Evolutionary conservation across 2,329 filamentous ascomycete genomes (phyloP).

Genomic region (Lecanicillium sp.): DNA sequence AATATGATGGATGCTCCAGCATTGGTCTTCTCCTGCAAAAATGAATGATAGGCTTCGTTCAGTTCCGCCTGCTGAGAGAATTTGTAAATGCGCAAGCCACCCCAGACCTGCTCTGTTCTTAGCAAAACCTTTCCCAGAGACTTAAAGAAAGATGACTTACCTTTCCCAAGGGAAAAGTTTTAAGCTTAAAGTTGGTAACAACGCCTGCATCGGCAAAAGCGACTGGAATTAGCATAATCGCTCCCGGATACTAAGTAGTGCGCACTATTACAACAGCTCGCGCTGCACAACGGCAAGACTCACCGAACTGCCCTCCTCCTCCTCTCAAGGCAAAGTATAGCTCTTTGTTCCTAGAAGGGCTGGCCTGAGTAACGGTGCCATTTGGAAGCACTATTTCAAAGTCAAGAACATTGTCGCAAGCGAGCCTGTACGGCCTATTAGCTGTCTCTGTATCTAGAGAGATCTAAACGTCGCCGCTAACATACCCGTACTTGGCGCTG

Average conservation of each 20-base stretch:
- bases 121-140: background rate
- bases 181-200: background rate
- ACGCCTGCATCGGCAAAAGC: background rate
- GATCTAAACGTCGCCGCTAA: no score
- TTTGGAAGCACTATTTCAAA: background rate
- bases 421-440: background rate
- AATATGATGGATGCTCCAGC: background rate
- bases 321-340: background rate
- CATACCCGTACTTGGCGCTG: conserved; percentile 5
- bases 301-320: background rate
- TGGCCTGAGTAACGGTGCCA: background rate
- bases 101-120: background rate
- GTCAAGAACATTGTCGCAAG: background rate
- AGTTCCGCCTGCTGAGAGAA: background rate
- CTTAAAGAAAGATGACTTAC: background rate
- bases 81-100: background rate
- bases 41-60: background rate
- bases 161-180: background rate
- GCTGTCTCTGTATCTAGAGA: no score
- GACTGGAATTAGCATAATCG: no score
- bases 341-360: background rate
- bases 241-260: no score
- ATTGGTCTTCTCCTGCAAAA: background rate
- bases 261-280: no score
- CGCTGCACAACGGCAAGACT: no score